Evolutionary conservation across 768 basidiomycete genomes (phyloP).

Genomic region (Xerocomus potaroensis): DNA sequence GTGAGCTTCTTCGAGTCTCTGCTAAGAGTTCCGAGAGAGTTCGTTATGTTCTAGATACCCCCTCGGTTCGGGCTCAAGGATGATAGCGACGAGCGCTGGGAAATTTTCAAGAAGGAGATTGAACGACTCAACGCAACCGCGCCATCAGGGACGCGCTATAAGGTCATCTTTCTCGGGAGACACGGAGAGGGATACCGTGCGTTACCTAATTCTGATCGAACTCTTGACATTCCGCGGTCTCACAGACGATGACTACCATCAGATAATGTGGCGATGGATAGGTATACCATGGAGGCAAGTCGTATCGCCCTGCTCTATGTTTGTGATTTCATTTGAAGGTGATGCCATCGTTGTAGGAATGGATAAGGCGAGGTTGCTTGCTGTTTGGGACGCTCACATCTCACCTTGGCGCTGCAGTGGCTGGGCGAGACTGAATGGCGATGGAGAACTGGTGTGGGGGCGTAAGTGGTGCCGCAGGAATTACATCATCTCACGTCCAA

Average conservation of each 20-base stretch:
- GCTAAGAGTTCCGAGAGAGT: neutral
- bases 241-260: slow-evolving; percentile 37
- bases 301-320: neutral
- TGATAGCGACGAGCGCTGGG: slow-evolving; percentile 47
- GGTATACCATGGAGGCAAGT: slow-evolving; percentile 51
- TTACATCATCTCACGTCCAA: neutral
- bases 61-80: slow-evolving; percentile 58
- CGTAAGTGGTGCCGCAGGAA: slow-evolving; percentile 41
- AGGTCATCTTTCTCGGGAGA: slow-evolving; percentile 59
- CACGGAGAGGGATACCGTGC: slow-evolving; percentile 74
- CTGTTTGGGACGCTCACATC: too few relatives aligned
- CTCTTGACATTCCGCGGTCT: neutral
- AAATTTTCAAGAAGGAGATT: slow-evolving; percentile 38
- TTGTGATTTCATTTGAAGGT: neutral
- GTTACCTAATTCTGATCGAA: slow-evolving; percentile 20
- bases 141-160: slow-evolving; percentile 42
- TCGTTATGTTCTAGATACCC: slow-evolving; percentile 39
- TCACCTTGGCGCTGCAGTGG: slow-evolving; percentile 24
- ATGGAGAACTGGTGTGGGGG: slow-evolving; percentile 69
- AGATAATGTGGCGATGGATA: slow-evolving; percentile 70
- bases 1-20: slow-evolving; percentile 7
- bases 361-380: slow-evolving; percentile 49
- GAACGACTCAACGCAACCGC: slow-evolving; percentile 41
- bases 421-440: slow-evolving; percentile 58
- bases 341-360: slow-evolving; percentile 34